A percentile compares a stretch with the other conserved stretches of the same genome.
phyloP scores from a whole-genome alignment of 2,329 filamentous ascomycete genomes.

The Dendrostoma leiphaemia region DNA sequence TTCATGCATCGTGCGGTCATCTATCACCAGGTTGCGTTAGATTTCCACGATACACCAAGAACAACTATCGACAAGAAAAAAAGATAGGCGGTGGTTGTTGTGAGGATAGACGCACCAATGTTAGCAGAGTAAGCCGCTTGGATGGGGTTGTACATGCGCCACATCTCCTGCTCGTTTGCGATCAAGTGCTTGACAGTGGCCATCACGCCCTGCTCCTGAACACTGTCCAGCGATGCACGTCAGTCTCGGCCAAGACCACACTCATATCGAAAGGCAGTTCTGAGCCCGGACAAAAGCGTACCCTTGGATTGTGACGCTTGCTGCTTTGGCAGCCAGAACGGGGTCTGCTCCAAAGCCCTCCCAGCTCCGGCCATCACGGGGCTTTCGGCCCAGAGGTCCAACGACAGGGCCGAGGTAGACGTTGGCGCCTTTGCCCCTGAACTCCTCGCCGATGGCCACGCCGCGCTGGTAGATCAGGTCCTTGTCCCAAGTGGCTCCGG shows the following conservation, averaged over 20 bases:
- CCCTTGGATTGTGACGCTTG: slow-evolving; percentile 71
- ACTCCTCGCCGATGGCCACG: slow-evolving; percentile 67
- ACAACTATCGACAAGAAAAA: too few species aligned
- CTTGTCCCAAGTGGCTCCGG: slow-evolving; percentile 74
- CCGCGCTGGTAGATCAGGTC: slow-evolving; percentile 66
- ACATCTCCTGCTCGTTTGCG: slow-evolving; percentile 69
- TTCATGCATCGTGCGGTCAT: slow-evolving; percentile 74
- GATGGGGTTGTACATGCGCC: slow-evolving; percentile 54
- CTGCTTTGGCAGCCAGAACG: slow-evolving; percentile 67
- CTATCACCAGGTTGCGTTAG: slow-evolving; percentile 28
- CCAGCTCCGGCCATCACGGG: slow-evolving; percentile 72
- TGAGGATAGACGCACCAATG: slow-evolving; percentile 48
- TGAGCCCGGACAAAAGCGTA: background rate
- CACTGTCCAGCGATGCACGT: slow-evolving; percentile 30
- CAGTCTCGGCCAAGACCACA: background rate
- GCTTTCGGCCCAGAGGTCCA: slow-evolving; percentile 70
- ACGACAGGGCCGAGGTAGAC: slow-evolving; percentile 69
- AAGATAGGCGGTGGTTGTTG: too few species aligned
- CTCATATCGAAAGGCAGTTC: background rate
- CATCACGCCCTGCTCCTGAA: slow-evolving; percentile 79
- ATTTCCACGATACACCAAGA: background rate
- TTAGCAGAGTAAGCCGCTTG: slow-evolving; percentile 53
- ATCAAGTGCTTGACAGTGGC: slow-evolving; percentile 80
- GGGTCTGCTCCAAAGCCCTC: slow-evolving; percentile 73
- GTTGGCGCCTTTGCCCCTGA: slow-evolving; percentile 70